phyloP scores from a whole-genome alignment of 108 stramenopile genomes.

The Skeletonema marinoi region DNA sequence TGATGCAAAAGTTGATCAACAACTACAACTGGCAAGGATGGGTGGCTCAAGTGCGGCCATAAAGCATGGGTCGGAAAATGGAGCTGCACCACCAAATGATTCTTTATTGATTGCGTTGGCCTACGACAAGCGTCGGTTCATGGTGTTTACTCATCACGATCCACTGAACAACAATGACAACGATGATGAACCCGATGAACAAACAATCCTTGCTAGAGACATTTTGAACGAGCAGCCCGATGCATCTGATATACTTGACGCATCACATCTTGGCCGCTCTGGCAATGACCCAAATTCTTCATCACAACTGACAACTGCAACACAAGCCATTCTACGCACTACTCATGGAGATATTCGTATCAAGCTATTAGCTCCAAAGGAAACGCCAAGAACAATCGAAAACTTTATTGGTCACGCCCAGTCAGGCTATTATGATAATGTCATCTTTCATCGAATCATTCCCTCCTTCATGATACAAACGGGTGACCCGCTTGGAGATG shows the following conservation, averaged over 20 bases:
- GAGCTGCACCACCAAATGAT: slow-evolving; percentile 53
- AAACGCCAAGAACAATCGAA: slow-evolving; percentile 92
- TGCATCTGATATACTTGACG: slow-evolving; percentile 73
- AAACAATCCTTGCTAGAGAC: slow-evolving; percentile 70
- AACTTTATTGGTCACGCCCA: slow-evolving; percentile 93
- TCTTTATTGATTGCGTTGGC: slow-evolving; percentile 84
- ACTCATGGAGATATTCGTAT: slow-evolving; percentile 96
- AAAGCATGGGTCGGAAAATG: slow-evolving; percentile 14
- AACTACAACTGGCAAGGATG: slow-evolving; percentile 83
- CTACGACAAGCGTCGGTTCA: slow-evolving; percentile 92
- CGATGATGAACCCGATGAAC: slow-evolving; percentile 52
- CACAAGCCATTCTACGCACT: slow-evolving; percentile 91
- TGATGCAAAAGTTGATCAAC: slow-evolving; percentile 90
- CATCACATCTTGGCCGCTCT: slow-evolving; percentile 31
- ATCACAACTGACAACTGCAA: slow-evolving; percentile 36
- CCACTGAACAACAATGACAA: slow-evolving; percentile 53
- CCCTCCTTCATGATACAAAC: slow-evolving; percentile 97
- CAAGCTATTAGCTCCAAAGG: slow-evolving; percentile 77
- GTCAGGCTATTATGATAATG: slow-evolving; percentile 95
- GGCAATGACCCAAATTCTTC: slow-evolving; percentile 28
- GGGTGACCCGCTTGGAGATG: slow-evolving; percentile 98
- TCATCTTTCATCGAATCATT: slow-evolving; percentile 98
- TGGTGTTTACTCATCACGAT: slow-evolving; percentile 89
- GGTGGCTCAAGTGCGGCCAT: slow-evolving; percentile 54
- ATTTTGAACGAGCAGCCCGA: slow-evolving; percentile 94